Base-by-base conservation (phyloP, 2,329 filamentous ascomycete species). In the Fusarium sp. region DNA sequence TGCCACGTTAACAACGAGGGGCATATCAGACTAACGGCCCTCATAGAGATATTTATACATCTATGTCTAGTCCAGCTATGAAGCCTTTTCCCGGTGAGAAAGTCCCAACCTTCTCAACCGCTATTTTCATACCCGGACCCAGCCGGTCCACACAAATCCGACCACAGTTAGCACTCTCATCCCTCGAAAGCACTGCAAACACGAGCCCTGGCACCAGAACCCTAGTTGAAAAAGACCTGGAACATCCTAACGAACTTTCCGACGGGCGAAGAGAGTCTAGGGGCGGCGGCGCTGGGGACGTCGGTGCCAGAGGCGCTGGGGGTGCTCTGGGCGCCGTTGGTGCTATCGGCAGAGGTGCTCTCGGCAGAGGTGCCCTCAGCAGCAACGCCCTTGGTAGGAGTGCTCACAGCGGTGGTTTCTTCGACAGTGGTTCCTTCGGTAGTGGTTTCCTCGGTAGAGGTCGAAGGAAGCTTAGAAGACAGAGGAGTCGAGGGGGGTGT, bases 231-330 rank as follows among this genome's bases (percentile, higher is more conserved):
- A 27, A 58, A 27, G 56, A 20, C 56, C 12, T 38, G 25, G 22
- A 58, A 37, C 56, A 58, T 58, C 22, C 35, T 62, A 32, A 52
- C 9, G 6, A 69, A 6, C 20, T 62, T 63, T 2, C 71, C 71
- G 10, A 74, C 40, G 1, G 71, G 71, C 6, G 54, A 71, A 4
- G 50, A 43, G 10, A 68, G 47, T 7, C 68, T 68, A 4, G 22
- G 43, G n/a, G 71, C 50, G 8, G 67, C 71, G n/a, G 68, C 70
- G 20, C 64, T 60, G 9, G 68, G 35, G 3, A 68, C 20, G 4
- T 35, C 38, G 0, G 71, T 68, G 15, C 22, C 2, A 37, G 63
- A 58, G 27, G 71, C 32, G 12, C 47, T 74, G 3, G 71, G 33
- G 25, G 56, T 38, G 25, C 33, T 14, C 22, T 40, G 14, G 22